Evolutionary conservation across 2,329 filamentous ascomycete species (phyloP), one percentile per base, ranked within the genome.

Genomic region (Aspergillus texensis): DNA sequence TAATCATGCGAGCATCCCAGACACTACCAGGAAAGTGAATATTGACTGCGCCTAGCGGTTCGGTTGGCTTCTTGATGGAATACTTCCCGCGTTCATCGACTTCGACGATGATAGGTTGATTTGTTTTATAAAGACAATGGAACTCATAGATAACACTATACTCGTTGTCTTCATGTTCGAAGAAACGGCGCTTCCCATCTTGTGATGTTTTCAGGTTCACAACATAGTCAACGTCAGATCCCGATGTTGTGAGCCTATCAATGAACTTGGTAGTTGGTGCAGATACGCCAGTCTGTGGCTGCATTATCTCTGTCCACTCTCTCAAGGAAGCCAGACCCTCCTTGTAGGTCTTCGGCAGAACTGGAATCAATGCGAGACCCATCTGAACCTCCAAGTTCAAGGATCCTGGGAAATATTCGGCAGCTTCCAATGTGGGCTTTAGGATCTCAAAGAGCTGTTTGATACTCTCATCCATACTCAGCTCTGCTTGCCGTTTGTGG

Each of bases 221-320:
- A 8, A 80, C 70, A 56, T 75, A 66, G 60, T 82, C 78, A 53
- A 80, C 65, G 58, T 81, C 80, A 3, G 69, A 67, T 14, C 79
- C 77, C n/a, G 75, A 77, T 0, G 73, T 72, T n/a, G 79, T 81
- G 19, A 81, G 60, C 50, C 73, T 71, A 50, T 74, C 73, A 41
- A 75, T 72, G 59, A 81, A 81, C 9, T 69, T 72, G 1, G 75
- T 75, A 9, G 69, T 71, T 16, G 74, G 74, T 2, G 71, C 64
- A 6, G 60, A 57, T 39, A 75, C 48, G 28, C 71, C 69, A 58
- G 69, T 69, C 4, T 62, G 61, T 16, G 77, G 72, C 10, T 74
- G 71, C 54, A 81, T 80, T 2, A 77, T 63, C 12, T 59, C 63
- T 24, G 69, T 67, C 77, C 77, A 77, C 56, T 71, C 67, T 8